These are phyloP conservation scores for Diaporthe sp. DNA, from an alignment of 2,329 filamentous ascomycete species.

Conservation along the genomic window DNA sequence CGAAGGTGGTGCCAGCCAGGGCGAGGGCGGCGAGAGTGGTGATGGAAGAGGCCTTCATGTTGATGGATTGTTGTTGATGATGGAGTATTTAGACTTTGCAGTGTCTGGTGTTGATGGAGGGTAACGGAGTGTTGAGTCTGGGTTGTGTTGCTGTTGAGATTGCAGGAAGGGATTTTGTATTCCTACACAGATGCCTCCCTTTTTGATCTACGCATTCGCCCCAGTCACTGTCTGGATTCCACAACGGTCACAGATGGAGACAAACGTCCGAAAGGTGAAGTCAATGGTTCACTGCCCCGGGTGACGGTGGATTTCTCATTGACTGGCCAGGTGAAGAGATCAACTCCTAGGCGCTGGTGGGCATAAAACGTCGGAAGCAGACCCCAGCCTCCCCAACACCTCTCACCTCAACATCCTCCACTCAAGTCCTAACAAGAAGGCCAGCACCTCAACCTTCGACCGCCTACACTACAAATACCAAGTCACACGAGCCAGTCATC, in stretches of 20 bases:
- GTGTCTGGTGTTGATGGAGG: neutral
- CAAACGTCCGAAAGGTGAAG: neutral
- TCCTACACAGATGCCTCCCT: neutral
- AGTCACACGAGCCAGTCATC: neutral
- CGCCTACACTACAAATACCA: accelerated
- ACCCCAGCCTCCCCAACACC: neutral
- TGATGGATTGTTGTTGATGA: neutral
- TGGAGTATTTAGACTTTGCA: neutral
- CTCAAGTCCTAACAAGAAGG: neutral
- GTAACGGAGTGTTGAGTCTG: neutral
- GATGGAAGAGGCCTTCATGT: neutral
- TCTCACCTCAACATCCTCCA: neutral
- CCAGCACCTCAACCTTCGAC: neutral
- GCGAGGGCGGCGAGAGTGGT: neutral
- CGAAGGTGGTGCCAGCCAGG: neutral
- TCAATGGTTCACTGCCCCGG: neutral
- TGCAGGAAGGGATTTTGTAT: neutral
- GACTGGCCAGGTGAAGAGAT: no score
- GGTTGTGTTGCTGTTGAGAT: neutral
- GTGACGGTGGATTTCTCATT: neutral
- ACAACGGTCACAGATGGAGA: neutral
- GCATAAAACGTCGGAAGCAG: neutral
- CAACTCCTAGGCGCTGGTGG: neutral
- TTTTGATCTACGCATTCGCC: neutral
- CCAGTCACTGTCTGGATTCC: neutral